A percentile compares a stretch with the other conserved stretches of the same genome.
phyloP scores from a whole-genome alignment of 1,284 basidiomycete genomes.

The Malassezia brasiliensis region DNA sequence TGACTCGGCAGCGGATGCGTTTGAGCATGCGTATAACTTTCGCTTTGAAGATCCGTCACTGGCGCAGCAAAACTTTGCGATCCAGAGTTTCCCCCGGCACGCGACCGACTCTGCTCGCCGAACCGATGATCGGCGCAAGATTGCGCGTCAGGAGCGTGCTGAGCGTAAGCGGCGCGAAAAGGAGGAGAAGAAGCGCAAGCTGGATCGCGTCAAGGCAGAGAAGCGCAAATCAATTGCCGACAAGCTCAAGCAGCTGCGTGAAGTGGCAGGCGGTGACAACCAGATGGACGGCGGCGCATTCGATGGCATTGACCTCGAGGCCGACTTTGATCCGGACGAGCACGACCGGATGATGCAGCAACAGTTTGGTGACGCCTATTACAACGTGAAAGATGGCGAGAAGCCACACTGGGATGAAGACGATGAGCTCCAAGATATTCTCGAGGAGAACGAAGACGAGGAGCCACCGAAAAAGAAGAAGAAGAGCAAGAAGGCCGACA shows the following conservation, averaged over 20 bases:
- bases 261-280: constrained; percentile 33
- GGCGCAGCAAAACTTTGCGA: constrained; percentile 29
- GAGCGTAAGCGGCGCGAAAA: constrained; percentile 42
- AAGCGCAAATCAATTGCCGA: constrained; percentile 41
- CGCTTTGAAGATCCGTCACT: constrained; percentile 38
- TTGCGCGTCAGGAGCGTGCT: constrained; percentile 36
- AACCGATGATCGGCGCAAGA: constrained; percentile 39
- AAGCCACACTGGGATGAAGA: constrained; percentile 86
- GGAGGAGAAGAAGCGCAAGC: constrained; percentile 35
- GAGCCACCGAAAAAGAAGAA: constrained; percentile 44
- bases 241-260: constrained; percentile 34
- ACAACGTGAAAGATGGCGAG: constrained; percentile 22
- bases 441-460: constrained; percentile 49
- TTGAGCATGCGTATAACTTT: constrained; percentile 47
- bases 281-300: constrained; percentile 24
- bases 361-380: constrained; percentile 40
- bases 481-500: constrained; percentile 53
- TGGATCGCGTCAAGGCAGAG: constrained; percentile 33
- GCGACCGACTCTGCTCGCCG: constrained; percentile 36
- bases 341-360: constrained; percentile 40
- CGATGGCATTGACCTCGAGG: constrained; percentile 34
- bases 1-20: constrained; percentile 43
- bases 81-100: constrained; percentile 38
- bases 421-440: constrained; percentile 66
- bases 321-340: constrained; percentile 42